A percentile compares a stretch with the other conserved stretches of the same genome.
Evolutionary conservation across 1,139 yeast species (phyloP).

Genomic region (Chernovozyma aurita): DNA sequence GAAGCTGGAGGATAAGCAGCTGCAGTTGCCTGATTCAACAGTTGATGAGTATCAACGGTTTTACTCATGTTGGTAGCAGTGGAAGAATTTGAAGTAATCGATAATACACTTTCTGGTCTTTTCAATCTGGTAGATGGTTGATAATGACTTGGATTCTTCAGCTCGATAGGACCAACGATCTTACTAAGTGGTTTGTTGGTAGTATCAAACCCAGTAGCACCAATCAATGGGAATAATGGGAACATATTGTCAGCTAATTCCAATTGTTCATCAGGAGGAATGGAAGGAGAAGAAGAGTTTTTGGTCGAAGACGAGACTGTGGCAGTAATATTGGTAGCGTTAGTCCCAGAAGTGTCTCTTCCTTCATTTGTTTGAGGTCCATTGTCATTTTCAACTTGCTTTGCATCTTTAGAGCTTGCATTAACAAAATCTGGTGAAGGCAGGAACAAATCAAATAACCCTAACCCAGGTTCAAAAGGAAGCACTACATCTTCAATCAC

Average conservation of each 20-base stretch:
- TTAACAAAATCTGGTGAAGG: slow-evolving; percentile 9
- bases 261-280: neutral
- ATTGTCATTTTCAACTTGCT: neutral
- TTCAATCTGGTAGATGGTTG: slow-evolving; percentile 27
- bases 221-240: slow-evolving; percentile 51
- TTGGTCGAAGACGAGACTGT: neutral
- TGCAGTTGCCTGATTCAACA: neutral
- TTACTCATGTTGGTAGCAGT: slow-evolving; percentile 15
- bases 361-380: neutral
- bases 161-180: neutral
- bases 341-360: neutral
- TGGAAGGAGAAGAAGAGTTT: neutral
- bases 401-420: slow-evolving; percentile 1
- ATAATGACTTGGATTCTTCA: slow-evolving; percentile 11
- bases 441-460: slow-evolving; percentile 27
- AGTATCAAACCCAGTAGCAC: slow-evolving; percentile 37
- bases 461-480: slow-evolving; percentile 26
- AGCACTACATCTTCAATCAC: slow-evolving; percentile 30
- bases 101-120: slow-evolving; percentile 42
- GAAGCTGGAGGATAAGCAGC: slow-evolving; percentile 6
- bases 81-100: slow-evolving; percentile 39
- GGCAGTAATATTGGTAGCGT: neutral
- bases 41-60: slow-evolving; percentile 7
- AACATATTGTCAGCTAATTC: slow-evolving; percentile 28
- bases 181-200: slow-evolving; percentile 8